phyloP scores from a whole-genome alignment of 2,329 filamentous ascomycete species.

The Ascochyta lentis region DNA sequence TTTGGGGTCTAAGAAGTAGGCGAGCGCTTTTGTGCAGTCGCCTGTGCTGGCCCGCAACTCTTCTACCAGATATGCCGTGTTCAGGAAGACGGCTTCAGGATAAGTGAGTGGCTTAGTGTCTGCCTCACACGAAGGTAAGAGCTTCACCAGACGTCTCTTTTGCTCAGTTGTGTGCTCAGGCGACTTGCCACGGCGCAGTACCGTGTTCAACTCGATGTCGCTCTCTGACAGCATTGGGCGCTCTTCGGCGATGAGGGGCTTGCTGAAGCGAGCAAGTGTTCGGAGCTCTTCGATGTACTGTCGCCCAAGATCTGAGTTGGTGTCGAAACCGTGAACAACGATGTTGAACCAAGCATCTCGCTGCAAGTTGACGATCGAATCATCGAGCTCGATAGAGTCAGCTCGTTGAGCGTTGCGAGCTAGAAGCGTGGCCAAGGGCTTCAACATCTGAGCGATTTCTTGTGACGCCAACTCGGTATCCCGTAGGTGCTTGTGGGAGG shows the following conservation, averaged over 20 bases:
- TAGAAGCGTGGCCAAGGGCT: slow-evolving; percentile 85
- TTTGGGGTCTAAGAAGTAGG: slow-evolving; percentile 94
- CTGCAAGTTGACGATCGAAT: slow-evolving; percentile 69
- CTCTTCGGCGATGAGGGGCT: slow-evolving; percentile 85
- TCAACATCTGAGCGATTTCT: slow-evolving; percentile 86
- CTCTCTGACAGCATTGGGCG: slow-evolving; percentile 90
- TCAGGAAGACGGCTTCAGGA: slow-evolving; percentile 88
- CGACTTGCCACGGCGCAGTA: slow-evolving; percentile 84
- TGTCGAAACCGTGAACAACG: slow-evolving; percentile 87
- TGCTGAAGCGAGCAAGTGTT: slow-evolving; percentile 84
- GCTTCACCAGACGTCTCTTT: slow-evolving; percentile 75
- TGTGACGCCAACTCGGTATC: slow-evolving; percentile 83
- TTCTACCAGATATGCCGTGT: slow-evolving; percentile 88
- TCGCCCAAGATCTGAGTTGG: slow-evolving; percentile 74
- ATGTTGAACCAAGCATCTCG: slow-evolving; percentile 99
- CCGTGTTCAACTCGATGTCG: slow-evolving; percentile 94
- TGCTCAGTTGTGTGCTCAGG: slow-evolving; percentile 79
- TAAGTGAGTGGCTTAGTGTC: slow-evolving; percentile 87
- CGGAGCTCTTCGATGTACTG: slow-evolving; percentile 78
- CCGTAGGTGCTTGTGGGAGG: slow-evolving; percentile 71
- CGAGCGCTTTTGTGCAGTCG: slow-evolving; percentile 86
- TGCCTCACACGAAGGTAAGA: slow-evolving; percentile 76
- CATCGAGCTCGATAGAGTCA: slow-evolving; percentile 63
- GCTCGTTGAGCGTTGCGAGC: slow-evolving; percentile 60
- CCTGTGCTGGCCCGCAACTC: slow-evolving; percentile 84